Percentiles rank a stretch among this genome's conserved stretches.
phyloP scores from a whole-genome alignment of 1,284 basidiomycete species.

The Puccinia polysora region DNA sequence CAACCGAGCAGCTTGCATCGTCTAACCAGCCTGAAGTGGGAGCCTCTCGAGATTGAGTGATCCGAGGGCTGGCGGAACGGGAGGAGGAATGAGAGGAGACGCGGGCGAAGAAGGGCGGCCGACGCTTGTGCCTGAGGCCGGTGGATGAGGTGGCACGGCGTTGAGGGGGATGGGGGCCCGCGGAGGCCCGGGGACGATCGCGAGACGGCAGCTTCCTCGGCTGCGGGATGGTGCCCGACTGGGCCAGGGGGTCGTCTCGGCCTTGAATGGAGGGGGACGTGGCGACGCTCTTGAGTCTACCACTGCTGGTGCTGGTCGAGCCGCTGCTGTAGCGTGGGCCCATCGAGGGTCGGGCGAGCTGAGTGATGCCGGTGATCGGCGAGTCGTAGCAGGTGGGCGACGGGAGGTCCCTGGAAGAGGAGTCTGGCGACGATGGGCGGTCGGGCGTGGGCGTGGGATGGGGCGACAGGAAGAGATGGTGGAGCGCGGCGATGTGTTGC shows the following conservation, averaged over 20 bases:
- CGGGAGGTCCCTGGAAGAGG: neutral
- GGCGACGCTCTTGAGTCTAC: neutral
- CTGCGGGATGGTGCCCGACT: neutral
- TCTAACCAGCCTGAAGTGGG: neutral
- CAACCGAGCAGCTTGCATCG: neutral
- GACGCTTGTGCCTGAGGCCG: conserved; percentile 20
- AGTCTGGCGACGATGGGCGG: neutral
- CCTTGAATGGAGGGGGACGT: conserved; percentile 7
- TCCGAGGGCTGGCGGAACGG: conserved; percentile 1
- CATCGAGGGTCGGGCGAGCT: neutral
- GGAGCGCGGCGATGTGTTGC: neutral
- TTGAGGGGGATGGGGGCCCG: neutral
- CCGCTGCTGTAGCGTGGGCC: conserved; percentile 3
- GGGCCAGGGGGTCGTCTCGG: neutral
- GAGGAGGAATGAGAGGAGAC: neutral
- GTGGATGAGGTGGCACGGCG: neutral
- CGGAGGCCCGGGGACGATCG: neutral
- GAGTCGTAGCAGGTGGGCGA: neutral
- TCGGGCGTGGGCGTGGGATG: neutral
- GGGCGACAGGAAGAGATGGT: conserved; percentile 2
- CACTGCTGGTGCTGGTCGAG: conserved; percentile 14
- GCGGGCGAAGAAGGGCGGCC: neutral
- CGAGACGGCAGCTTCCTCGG: neutral
- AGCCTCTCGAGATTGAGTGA: neutral
- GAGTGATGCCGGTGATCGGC: neutral